Conservation (phyloP, 179 eudicot genomes). For the Gypsophila paniculata region DNA sequence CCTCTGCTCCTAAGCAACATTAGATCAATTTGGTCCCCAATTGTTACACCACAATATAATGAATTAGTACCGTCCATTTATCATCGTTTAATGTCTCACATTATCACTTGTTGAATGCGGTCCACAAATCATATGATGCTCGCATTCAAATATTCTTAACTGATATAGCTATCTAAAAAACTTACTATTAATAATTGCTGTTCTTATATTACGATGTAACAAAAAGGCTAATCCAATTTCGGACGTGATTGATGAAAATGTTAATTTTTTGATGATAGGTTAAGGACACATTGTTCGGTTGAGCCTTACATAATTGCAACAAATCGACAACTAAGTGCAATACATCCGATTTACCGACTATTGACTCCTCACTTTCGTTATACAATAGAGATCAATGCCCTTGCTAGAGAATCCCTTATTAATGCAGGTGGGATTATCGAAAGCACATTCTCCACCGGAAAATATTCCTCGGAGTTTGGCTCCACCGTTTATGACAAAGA, state of each 20-base stretch:
- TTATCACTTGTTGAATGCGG: too few species aligned
- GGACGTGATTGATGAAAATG: not conserved
- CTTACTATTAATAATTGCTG: too few species aligned
- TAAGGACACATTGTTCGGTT: conserved; percentile 39
- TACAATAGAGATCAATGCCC: conserved; percentile 44
- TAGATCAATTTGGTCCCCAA: too few species aligned
- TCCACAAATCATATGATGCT: too few species aligned
- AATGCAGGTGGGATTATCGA: conserved; percentile 39
- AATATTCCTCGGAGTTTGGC: conserved; percentile 37
- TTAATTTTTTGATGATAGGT: conserved; percentile 26
- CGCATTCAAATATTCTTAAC: too few species aligned
- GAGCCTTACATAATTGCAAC: conserved; percentile 45
- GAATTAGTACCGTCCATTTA: too few species aligned
- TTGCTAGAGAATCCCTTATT: conserved; percentile 35
- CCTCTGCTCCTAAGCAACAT: too few species aligned
- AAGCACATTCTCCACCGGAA: conserved; percentile 24
- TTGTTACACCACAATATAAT: too few species aligned
- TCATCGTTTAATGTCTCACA: too few species aligned
- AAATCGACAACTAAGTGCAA: conserved; percentile 38
- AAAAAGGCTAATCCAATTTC: too few species aligned
- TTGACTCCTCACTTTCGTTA: conserved; percentile 39
- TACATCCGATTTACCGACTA: conserved; percentile 37
- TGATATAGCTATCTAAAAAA: too few species aligned
- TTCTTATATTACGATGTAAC: too few species aligned
- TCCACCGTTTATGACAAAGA: conserved; percentile 33